Base-by-base conservation (phyloP, 2,329 filamentous ascomycete species). In the Xylogone sp. region DNA sequence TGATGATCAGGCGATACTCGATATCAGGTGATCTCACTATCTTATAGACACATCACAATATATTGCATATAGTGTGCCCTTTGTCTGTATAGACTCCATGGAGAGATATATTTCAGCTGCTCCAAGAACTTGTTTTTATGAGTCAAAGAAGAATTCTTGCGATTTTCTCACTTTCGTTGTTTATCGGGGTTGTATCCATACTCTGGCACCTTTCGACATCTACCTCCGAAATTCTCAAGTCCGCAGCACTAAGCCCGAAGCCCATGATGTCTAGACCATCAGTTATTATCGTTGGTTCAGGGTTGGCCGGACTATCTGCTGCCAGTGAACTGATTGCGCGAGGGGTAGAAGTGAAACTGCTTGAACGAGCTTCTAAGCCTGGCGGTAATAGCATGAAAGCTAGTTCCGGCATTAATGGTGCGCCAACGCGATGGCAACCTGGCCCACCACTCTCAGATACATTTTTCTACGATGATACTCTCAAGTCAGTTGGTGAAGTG, bases 341-440 rank as follows among this genome's bases (percentile, higher is more conserved):
- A 12, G 74, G 75, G 39, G 71, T 78, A 2, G 65, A 73, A 0
- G 83, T 87, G 1, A 71, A 72, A 27, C 71, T 87, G 46, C 71
- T 87, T 12, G 83, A 87, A 52, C 78, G 81, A 19, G 74, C 75
- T 0, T 61, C 75, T 2, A 83, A 82, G 59, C 79, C 82, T 0
- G 83, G 83, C 31, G 82, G 82, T 2, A 86, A 86, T 60, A 81
- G 75, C 59, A 84, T 86, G 66, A 86, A 86, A 66, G 83, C 83
- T 0, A 86, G 82, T 0, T 85, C 82, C 0, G 83, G 82, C 0
- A 86, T 86, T 65, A 86, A 84, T 56, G 83, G 81, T 6, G 81
- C 81, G 0, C 74, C 75, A 0, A 86, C 83, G 0, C 71, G 70
- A 3, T 84, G 79, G 55, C 83, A 87, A 61, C 64, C 65, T 10